These are phyloP conservation scores for Cornus florida DNA, from an alignment of 148 eudicot genomes.

Conservation along the genomic window DNA sequence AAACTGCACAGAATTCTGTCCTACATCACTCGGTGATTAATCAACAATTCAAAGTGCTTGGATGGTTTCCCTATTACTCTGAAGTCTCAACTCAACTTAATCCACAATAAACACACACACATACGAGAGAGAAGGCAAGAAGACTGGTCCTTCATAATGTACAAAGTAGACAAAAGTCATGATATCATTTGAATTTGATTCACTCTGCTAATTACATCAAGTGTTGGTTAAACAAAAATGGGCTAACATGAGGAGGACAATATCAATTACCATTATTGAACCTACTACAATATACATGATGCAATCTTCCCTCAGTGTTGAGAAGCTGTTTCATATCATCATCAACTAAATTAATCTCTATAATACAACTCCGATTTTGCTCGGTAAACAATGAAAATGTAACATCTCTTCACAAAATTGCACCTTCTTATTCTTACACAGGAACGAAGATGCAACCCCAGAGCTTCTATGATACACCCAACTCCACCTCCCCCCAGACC, in stretches of 20 bases:
- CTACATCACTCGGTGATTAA: too few relatives aligned
- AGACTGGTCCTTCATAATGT: neutral
- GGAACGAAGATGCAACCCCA: neutral
- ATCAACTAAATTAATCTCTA: slow-evolving; percentile 16
- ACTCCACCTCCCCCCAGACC: neutral
- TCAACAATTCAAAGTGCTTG: too few relatives aligned
- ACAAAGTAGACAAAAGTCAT: slow-evolving; percentile 6
- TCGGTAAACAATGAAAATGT: neutral
- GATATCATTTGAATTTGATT: neutral
- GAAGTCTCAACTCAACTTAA: too few relatives aligned
- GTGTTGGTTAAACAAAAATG: slow-evolving; percentile 7
- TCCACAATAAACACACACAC: too few relatives aligned
- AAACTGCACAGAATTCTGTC: too few relatives aligned
- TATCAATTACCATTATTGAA: neutral
- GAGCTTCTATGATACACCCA: neutral
- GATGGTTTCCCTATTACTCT: too few relatives aligned
- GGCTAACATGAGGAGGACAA: neutral
- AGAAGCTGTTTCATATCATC: neutral
- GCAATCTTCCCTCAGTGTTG: neutral
- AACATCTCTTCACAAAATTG: slow-evolving; percentile 1
- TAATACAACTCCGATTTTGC: neutral
- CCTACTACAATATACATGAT: slow-evolving; percentile 9
- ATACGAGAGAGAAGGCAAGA: too few relatives aligned
- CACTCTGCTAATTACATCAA: slow-evolving; percentile 1
- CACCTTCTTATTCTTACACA: neutral